Evolutionary conservation across 2,329 filamentous ascomycete genomes (phyloP).

Genomic region (Claviceps paspali): DNA sequence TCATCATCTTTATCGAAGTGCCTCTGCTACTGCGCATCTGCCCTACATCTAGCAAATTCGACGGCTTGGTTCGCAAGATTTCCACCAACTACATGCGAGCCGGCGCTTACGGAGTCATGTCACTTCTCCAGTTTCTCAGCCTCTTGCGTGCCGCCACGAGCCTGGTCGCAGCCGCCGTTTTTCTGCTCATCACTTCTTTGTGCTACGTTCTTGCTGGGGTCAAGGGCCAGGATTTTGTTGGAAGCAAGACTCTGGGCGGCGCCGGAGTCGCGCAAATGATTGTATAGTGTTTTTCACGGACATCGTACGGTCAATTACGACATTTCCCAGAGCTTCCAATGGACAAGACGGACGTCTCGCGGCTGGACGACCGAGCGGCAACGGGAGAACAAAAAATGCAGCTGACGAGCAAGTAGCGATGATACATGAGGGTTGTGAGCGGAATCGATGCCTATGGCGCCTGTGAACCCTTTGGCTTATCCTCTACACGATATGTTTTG

Average conservation of each 20-base stretch:
- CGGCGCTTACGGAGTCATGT: slow-evolving; percentile 70
- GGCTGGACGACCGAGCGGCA: not conserved
- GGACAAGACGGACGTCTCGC: not conserved
- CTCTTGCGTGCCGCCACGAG: slow-evolving; percentile 48
- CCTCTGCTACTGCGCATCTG: slow-evolving; percentile 94
- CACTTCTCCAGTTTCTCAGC: slow-evolving; percentile 70
- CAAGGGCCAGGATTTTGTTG: slow-evolving; percentile 74
- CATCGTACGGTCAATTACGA: not conserved
- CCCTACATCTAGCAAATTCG: slow-evolving; percentile 82
- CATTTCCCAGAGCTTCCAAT: not conserved
- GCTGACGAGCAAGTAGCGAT: not conserved
- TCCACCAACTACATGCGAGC: slow-evolving; percentile 96
- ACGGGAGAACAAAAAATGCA: too few relatives aligned
- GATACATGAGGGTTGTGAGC: not conserved
- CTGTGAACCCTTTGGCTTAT: not conserved
- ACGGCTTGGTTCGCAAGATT: slow-evolving; percentile 77
- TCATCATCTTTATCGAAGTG: slow-evolving; percentile 78
- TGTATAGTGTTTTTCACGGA: slow-evolving; percentile 40
- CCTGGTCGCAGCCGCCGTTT: slow-evolving; percentile 72
- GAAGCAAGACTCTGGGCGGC: slow-evolving; percentile 91
- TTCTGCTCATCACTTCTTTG: slow-evolving; percentile 58
- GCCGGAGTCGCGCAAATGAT: slow-evolving; percentile 96
- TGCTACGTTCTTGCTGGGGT: slow-evolving; percentile 72
- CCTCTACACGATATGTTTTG: not conserved
- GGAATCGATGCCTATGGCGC: not conserved